Conservation (phyloP, 768 basidiomycete genomes). For the Pleurotus sapidus region DNA sequence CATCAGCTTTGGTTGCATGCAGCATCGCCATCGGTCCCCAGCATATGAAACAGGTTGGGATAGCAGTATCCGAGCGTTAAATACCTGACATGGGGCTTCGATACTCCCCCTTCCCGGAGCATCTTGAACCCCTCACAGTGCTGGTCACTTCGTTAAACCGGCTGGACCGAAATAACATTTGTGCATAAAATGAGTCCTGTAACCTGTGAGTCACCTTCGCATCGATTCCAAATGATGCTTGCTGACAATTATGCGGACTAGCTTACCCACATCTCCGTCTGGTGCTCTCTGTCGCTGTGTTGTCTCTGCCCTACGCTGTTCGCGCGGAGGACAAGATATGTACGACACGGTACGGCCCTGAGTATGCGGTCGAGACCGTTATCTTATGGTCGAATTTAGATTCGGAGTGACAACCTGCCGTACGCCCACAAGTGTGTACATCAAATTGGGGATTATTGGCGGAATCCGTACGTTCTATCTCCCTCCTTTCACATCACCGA, state of each 20-base stretch:
- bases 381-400: background rate
- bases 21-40: background rate
- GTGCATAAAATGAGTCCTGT: background rate
- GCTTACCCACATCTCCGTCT: background rate
- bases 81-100: background rate
- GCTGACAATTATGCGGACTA: background rate
- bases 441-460: background rate
- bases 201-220: background rate
- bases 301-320: background rate
- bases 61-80: background rate
- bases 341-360: background rate
- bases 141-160: slow-evolving; percentile 5
- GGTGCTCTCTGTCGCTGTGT: background rate
- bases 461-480: background rate
- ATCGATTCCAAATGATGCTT: background rate
- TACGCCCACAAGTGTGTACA: background rate
- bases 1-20: too few relatives aligned
- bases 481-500: background rate
- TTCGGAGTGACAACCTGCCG: slow-evolving; percentile 1
- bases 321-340: slow-evolving; percentile 3
- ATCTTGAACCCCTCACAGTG: background rate
- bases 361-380: background rate
- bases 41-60: background rate
- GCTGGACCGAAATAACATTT: slow-evolving; percentile 1
- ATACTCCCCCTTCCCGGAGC: background rate